Percentiles rank a stretch among this genome's conserved stretches.
Evolutionary conservation across 305 asterid species (phyloP).

Genomic region (Rubia peregrina): DNA sequence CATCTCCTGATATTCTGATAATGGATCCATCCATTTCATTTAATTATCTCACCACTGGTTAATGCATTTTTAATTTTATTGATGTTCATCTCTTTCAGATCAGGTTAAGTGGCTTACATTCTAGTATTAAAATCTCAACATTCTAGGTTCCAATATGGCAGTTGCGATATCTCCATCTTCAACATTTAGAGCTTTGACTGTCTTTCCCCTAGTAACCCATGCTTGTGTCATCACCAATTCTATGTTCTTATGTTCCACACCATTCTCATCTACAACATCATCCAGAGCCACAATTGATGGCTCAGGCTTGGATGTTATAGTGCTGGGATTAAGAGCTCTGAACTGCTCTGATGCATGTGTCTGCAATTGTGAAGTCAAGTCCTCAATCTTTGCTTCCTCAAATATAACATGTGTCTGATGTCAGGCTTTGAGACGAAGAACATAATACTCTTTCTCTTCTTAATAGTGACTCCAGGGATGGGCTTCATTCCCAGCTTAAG

Average conservation of each 20-base stretch:
- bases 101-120: neutral
- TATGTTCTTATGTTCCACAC: no score
- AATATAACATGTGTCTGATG: neutral
- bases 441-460: conserved; percentile 69
- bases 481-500: conserved; percentile 65
- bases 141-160: no score
- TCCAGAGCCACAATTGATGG: neutral
- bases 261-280: no score
- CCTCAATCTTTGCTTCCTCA: neutral
- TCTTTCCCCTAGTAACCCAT: no score
- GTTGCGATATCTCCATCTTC: no score
- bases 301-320: neutral
- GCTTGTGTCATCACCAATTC: no score
- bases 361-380: neutral
- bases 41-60: no score
- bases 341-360: neutral
- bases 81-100: neutral
- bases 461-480: conserved; percentile 54
- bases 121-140: neutral
- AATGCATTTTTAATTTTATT: neutral
- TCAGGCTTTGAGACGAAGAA: neutral
- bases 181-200: no score
- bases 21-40: neutral
- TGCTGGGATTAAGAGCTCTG: neutral
- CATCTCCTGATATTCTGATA: conserved; percentile 10